These are phyloP conservation scores for Bipolaris sorokiniana DNA, from an alignment of 2,329 filamentous ascomycete species.

Conservation along the genomic window DNA sequence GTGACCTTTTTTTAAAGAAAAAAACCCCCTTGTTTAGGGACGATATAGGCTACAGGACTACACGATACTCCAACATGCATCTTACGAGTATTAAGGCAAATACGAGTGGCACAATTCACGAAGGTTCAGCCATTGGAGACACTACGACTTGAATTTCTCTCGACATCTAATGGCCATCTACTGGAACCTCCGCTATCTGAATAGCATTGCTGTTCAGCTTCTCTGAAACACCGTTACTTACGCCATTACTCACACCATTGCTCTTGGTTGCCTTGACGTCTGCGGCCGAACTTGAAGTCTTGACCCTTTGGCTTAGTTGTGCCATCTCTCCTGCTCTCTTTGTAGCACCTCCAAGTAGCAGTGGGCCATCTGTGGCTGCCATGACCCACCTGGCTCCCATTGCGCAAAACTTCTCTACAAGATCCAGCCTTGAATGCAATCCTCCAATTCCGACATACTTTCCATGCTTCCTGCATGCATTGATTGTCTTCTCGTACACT, in stretches of 20 bases:
- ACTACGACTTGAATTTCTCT: no score
- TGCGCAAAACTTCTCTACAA: slow-evolving; percentile 51
- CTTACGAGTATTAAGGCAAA: no score
- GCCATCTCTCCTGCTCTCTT: slow-evolving; percentile 37
- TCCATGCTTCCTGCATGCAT: slow-evolving; percentile 49
- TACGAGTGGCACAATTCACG: no score
- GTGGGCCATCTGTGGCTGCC: slow-evolving; percentile 46
- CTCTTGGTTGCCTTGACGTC: background rate
- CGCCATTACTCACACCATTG: background rate
- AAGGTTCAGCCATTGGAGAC: no score
- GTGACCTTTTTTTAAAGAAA: no score
- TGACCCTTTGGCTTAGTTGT: slow-evolving; percentile 14
- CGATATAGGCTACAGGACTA: no score
- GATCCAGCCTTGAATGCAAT: slow-evolving; percentile 50
- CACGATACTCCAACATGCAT: no score
- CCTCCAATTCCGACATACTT: slow-evolving; percentile 53
- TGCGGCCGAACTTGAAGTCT: background rate
- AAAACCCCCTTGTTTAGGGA: no score
- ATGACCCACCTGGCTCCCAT: slow-evolving; percentile 51
- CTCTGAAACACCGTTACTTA: no score
- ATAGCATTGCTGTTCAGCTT: background rate
- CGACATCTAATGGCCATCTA: no score
- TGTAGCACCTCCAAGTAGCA: slow-evolving; percentile 48
- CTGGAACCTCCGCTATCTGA: no score
- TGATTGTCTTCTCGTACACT: slow-evolving; percentile 44